Evolutionary conservation across 495 filamentous ascomycete species (phyloP), one percentile per base, ranked within the genome.

Genomic region (Recurvomyces mirabilis): DNA sequence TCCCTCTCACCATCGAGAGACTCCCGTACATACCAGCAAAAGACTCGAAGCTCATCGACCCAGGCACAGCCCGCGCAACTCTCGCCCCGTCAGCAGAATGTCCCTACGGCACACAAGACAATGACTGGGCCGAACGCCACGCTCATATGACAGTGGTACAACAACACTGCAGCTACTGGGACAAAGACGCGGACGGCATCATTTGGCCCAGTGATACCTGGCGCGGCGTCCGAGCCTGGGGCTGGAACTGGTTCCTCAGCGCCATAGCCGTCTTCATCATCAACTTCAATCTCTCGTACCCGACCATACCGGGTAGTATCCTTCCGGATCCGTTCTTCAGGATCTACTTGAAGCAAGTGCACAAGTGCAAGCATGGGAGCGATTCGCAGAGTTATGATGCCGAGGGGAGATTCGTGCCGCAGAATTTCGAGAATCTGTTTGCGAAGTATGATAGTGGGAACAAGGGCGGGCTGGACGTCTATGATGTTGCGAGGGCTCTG

Each of bases 341-440:
- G 6, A 55, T 78, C 20, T 75, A 68, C 43, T 47, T 70, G 1
- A 46, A 51, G 1, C 59, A 57, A 3, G 68, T 78, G 29, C 70
- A 77, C 57, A 75, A 72, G 55, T 67, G 62, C 32, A 79, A 76
- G 60, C 72, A 77, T 38, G 74, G 73, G n/a, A 69, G 64, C 28
- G 74, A 77, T 45, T 68, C 60, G 14, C 67, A 66, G 5, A 63
- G 58, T 4, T 77, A 66, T 41, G 72, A 76, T 53, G 59, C 48
- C 7, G 73, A 78, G 53, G 74, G 74, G 0, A 60, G 72, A 0
- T 74, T 77, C 46, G 43, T 67, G 4, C 72, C 71, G 37, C 68
- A 73, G 59, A 53, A 54, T 10, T 77, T 78, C 50, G 73, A 79
- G 60, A 70, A 77, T 47, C 53, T 74, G 53, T 78, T 79, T 40